Conservation (phyloP, 2,329 filamentous ascomycete species). For the Phialophora tarda region DNA sequence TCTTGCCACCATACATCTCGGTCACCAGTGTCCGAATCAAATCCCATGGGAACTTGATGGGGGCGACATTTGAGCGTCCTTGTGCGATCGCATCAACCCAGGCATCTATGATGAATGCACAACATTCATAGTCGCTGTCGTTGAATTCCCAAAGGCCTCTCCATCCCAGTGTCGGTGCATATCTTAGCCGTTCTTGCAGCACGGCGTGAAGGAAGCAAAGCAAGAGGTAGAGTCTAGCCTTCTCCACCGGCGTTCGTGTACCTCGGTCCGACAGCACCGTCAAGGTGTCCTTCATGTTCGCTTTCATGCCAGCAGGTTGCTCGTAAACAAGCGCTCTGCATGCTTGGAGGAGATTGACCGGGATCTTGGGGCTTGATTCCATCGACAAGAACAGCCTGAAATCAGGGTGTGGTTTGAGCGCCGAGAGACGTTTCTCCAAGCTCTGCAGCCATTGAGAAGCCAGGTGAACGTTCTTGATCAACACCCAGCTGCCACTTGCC, state of each 20-base stretch:
- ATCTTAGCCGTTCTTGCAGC: constrained; percentile 90
- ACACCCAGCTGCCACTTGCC: constrained; percentile 89
- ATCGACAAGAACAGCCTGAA: constrained; percentile 97
- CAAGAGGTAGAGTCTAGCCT: constrained; percentile 84
- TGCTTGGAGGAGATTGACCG: constrained; percentile 90
- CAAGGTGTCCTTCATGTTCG: constrained; percentile 98
- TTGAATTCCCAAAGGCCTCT: constrained; percentile 99
- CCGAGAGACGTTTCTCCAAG: constrained; percentile 94
- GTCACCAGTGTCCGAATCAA: constrained; percentile 89
- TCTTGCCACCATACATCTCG: constrained; percentile 97
- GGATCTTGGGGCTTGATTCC: constrained; percentile 96
- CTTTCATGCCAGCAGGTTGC: constrained; percentile 92
- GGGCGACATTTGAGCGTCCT: constrained; percentile 89
- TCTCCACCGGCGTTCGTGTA: constrained; percentile 84
- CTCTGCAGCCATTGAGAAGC: constrained; percentile 96
- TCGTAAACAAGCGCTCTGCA: constrained; percentile 97
- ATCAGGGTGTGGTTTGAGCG: constrained; percentile 88
- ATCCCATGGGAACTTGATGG: constrained; percentile 93
- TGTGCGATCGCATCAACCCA: constrained; percentile 86
- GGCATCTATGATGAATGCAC: constrained; percentile 90
- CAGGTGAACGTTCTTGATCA: constrained; percentile 98
- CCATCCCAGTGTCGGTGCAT: constrained; percentile 93
- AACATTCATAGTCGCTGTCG: constrained; percentile 99
- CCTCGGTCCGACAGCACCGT: constrained; percentile 78
- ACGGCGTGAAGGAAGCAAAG: constrained; percentile 95